Conservation (phyloP, 352 stramenopile species). For the Globisporangium sylvaticum region DNA sequence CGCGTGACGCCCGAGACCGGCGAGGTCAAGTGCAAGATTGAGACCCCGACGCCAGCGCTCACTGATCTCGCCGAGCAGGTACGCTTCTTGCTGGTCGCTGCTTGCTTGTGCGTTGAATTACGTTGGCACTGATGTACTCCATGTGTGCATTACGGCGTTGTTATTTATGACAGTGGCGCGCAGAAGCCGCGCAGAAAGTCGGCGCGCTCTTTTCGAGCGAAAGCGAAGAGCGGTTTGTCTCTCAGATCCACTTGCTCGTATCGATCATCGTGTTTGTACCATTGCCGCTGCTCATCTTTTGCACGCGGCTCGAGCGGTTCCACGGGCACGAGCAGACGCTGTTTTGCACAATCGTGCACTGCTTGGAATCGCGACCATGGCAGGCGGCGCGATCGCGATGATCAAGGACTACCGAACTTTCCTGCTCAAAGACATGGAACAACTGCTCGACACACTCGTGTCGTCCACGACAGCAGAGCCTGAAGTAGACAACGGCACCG, state of each 20-base stretch:
- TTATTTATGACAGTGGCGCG: conserved; percentile 52
- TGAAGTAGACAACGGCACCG: not conserved
- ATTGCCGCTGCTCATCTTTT: conserved; percentile 50
- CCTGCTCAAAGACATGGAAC: conserved; percentile 50
- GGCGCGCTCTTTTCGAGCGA: conserved; percentile 39
- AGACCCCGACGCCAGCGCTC: conserved; percentile 62
- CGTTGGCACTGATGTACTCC: not conserved
- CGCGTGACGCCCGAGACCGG: conserved; percentile 36
- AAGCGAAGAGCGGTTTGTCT: conserved; percentile 24
- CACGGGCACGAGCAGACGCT: conserved; percentile 52
- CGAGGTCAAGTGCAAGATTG: conserved; percentile 68
- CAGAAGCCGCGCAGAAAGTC: conserved; percentile 45
- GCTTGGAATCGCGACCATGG: conserved; percentile 48
- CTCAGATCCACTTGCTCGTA: conserved; percentile 34
- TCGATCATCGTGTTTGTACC: conserved; percentile 55
- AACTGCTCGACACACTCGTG: conserved; percentile 28
- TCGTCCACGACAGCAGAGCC: not conserved
- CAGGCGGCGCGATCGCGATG: conserved; percentile 39
- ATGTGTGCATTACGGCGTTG: not conserved
- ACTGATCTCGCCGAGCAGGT: conserved; percentile 69
- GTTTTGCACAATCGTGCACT: conserved; percentile 64
- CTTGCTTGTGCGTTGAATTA: not conserved
- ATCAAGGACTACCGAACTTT: conserved; percentile 38
- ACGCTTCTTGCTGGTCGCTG: conserved; percentile 1
- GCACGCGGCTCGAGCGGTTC: conserved; percentile 49